phyloP scores from a whole-genome alignment of 176 grass and related monocot genomes.

The Saccharum officinarum region DNA sequence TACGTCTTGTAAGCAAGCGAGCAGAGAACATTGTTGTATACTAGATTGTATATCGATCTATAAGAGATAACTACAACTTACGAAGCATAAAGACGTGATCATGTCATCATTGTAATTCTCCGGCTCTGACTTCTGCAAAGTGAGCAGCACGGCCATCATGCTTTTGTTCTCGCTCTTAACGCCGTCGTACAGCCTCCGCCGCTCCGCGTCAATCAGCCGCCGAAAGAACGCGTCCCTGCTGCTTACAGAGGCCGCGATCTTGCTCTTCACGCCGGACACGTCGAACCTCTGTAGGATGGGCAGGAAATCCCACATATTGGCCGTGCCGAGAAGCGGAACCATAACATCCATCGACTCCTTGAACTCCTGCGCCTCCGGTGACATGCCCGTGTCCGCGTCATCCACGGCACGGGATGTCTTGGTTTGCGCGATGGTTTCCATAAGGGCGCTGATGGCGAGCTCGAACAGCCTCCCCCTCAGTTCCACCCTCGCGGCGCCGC shows the following conservation, averaged over 20 bases:
- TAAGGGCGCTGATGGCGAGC: constrained; percentile 43
- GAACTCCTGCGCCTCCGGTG: constrained; percentile 26
- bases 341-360: constrained; percentile 34
- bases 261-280: constrained; percentile 12
- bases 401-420: constrained; percentile 18
- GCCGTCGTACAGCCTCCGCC: not conserved
- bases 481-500: constrained; percentile 20
- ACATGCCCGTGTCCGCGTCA: constrained; percentile 33
- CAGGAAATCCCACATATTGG: constrained; percentile 41
- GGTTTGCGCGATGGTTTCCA: constrained; percentile 44
- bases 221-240: not conserved
- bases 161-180: too few relatives aligned
- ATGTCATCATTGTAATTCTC: too few relatives aligned
- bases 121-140: too few relatives aligned
- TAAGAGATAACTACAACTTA: not conserved
- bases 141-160: too few relatives aligned
- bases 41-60: too few relatives aligned
- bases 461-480: constrained; percentile 56
- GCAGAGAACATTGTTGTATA: too few relatives aligned
- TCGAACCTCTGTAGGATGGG: constrained; percentile 29
- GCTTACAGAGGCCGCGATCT: not conserved
- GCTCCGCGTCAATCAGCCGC: not conserved
- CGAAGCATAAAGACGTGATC: not conserved
- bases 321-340: not conserved
- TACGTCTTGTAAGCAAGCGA: too few relatives aligned